These are phyloP conservation scores for Tetrahymena borealis DNA, from an alignment of 73 alveolate species.

Conservation along the genomic window DNA sequence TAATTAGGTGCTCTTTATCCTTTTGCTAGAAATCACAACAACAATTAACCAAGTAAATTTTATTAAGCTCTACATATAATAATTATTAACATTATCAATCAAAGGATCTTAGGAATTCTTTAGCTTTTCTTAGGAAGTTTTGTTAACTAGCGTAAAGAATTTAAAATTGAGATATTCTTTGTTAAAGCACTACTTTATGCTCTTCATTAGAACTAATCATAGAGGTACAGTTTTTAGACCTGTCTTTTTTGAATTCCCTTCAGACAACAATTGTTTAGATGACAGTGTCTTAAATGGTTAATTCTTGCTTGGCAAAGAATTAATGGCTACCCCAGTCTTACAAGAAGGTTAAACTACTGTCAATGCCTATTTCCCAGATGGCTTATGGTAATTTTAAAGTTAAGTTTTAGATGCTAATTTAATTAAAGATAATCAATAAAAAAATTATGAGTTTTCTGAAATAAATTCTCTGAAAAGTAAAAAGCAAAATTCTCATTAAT, in stretches of 20 bases:
- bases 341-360: constrained; percentile 16
- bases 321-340: constrained; percentile 66
- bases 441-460: too few relatives aligned
- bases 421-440: too few relatives aligned
- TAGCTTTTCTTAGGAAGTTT: constrained; percentile 12
- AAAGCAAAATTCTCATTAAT: too few relatives aligned
- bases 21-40: constrained; percentile 85
- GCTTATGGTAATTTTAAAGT: constrained; percentile 26
- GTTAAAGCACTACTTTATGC: constrained; percentile 76
- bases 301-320: constrained; percentile 64
- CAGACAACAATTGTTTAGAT: constrained; percentile 37
- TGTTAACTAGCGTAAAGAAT: constrained; percentile 58
- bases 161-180: constrained; percentile 76
- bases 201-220: constrained; percentile 33
- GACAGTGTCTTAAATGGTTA: constrained; percentile 41
- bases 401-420: too few relatives aligned
- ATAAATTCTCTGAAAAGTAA: too few relatives aligned
- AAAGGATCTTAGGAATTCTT: constrained; percentile 33
- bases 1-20: constrained; percentile 79
- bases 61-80: constrained; percentile 8
- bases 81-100: not conserved
- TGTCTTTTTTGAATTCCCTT: constrained; percentile 60
- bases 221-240: constrained; percentile 60
- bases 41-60: constrained; percentile 18
- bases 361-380: constrained; percentile 55